Conservation (phyloP, 305 asterid genomes). For the Fraxinus paxiana region DNA sequence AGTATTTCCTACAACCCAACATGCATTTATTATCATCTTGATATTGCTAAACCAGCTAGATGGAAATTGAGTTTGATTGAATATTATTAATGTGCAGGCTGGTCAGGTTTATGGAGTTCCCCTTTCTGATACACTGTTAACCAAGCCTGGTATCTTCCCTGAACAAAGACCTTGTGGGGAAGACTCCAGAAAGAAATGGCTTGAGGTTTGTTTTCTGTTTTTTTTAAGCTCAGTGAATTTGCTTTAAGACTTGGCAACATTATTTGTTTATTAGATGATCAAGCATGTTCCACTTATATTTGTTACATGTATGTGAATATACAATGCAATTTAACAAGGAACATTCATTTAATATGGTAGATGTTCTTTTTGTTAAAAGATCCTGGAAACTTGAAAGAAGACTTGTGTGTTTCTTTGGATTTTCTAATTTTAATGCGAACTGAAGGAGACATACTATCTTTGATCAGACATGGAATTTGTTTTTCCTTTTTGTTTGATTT, state of each 20-base stretch:
- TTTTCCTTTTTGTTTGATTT: background rate
- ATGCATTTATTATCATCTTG: conserved; percentile 7
- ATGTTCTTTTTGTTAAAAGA: background rate
- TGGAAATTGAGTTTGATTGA: conserved; percentile 14
- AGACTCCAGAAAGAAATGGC: conserved; percentile 87
- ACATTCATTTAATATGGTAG: background rate
- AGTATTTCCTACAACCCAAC: background rate
- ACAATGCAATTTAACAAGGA: background rate
- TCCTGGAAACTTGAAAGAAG: background rate
- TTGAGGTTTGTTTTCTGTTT: conserved; percentile 57
- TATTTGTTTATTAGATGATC: background rate
- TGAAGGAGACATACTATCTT: background rate
- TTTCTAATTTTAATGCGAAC: background rate
- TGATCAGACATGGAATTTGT: background rate
- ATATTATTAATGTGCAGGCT: conserved; percentile 53
- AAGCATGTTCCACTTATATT: conserved; percentile 7
- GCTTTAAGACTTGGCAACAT: conserved; percentile 6
- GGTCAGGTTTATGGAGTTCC: conserved; percentile 98
- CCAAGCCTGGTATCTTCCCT: conserved; percentile 68
- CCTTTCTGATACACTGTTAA: conserved; percentile 68
- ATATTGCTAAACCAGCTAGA: conserved; percentile 9
- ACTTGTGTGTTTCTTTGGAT: background rate
- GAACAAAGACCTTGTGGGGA: conserved; percentile 84
- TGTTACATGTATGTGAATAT: conserved; percentile 1
- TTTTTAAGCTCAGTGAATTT: conserved; percentile 14